Conservation (phyloP, 352 stramenopile species). For the Globisporangium lucens region DNA sequence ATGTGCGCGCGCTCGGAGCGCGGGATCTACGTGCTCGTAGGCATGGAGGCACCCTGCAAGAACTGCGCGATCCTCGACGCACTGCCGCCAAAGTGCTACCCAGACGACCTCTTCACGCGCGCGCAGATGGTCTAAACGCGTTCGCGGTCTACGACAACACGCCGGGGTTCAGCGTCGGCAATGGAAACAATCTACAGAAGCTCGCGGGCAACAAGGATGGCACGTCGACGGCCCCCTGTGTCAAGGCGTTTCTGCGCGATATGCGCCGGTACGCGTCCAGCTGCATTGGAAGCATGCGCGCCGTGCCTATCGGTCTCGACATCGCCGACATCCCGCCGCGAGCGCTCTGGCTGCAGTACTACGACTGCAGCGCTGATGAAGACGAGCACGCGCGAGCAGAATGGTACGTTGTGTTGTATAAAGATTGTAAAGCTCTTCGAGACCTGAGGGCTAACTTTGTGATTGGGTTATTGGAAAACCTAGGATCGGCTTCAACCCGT, state of each 20-base stretch:
- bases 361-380: slow-evolving; percentile 36
- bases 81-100: slow-evolving; percentile 42
- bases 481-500: slow-evolving; percentile 43
- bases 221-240: slow-evolving; percentile 36
- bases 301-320: slow-evolving; percentile 45
- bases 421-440: not conserved
- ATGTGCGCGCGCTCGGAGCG: slow-evolving; percentile 61
- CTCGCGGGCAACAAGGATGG: slow-evolving; percentile 27
- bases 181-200: slow-evolving; percentile 46
- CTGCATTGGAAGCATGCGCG: slow-evolving; percentile 27
- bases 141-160: slow-evolving; percentile 61
- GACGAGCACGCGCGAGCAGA: slow-evolving; percentile 45
- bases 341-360: slow-evolving; percentile 37
- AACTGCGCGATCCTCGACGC: slow-evolving; percentile 36
- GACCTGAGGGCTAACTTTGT: not conserved
- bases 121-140: slow-evolving; percentile 48
- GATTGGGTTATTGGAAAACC: not conserved
- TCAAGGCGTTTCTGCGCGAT: slow-evolving; percentile 49
- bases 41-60: slow-evolving; percentile 39
- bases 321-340: slow-evolving; percentile 41
- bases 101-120: slow-evolving; percentile 35
- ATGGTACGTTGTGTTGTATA: slow-evolving; percentile 6
- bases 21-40: slow-evolving; percentile 54
- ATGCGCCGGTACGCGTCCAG: slow-evolving; percentile 35
- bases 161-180: slow-evolving; percentile 43